Conservation (phyloP, 805 yeast species). For the Barnettozyma wickerhamii region DNA sequence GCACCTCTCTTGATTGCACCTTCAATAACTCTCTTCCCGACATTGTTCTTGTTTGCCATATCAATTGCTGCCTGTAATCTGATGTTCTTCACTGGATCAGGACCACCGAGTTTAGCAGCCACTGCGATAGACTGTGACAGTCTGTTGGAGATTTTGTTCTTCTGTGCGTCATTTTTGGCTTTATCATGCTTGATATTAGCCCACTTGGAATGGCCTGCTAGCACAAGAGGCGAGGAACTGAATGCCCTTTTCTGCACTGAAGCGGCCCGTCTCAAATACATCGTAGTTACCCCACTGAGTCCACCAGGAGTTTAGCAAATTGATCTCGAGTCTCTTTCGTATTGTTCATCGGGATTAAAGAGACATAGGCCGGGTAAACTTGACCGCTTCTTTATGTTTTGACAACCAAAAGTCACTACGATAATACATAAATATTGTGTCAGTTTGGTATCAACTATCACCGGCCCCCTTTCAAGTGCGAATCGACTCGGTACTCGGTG, state of each 20-base stretch:
- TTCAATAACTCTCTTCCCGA: constrained; percentile 82
- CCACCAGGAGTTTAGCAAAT: no score
- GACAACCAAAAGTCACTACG: no score
- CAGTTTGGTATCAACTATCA: no score
- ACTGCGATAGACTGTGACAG: constrained; percentile 70
- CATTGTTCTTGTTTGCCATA: constrained; percentile 68
- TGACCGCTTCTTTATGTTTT: no score
- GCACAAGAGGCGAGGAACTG: neutral
- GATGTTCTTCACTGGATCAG: constrained; percentile 58
- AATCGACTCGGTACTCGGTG: no score
- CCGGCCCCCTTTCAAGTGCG: no score
- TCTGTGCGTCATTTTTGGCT: constrained; percentile 84
- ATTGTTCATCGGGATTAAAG: no score
- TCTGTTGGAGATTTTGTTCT: constrained; percentile 63
- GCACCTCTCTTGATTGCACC: constrained; percentile 82
- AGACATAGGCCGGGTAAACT: no score
- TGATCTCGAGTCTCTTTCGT: no score
- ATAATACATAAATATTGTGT: no score
- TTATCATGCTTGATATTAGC: constrained; percentile 91
- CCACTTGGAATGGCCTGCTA: constrained; percentile 90
- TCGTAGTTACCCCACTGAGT: no score
- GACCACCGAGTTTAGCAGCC: constrained; percentile 67
- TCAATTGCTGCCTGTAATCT: constrained; percentile 71
- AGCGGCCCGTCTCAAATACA: neutral
- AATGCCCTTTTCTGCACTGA: neutral